Conservation (phyloP, 2,329 filamentous ascomycete species). For the Phyllachora maydis region DNA sequence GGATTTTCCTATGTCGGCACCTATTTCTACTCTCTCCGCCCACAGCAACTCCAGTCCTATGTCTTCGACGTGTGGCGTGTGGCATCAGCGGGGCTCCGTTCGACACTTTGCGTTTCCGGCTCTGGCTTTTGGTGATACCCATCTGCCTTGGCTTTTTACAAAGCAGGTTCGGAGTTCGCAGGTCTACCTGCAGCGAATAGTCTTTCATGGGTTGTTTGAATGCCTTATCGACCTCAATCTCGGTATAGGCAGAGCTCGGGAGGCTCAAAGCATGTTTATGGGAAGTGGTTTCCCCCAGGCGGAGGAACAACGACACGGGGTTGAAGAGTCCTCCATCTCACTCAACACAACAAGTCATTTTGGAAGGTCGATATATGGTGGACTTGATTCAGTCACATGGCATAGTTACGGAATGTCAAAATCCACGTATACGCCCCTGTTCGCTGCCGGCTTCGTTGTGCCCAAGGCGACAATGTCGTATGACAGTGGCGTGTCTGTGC, state of each 20-base stretch:
- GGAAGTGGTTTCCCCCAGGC: not conserved
- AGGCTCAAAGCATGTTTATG: not conserved
- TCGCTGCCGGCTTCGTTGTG: no score
- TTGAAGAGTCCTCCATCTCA: not conserved
- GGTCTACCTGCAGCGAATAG: no score
- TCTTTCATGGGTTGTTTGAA: no score
- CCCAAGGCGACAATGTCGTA: no score
- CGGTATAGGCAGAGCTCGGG: not conserved
- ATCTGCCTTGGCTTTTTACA: conserved; percentile 2
- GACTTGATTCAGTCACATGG: conserved; percentile 2
- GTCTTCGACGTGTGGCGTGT: not conserved
- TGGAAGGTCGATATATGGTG: conserved; percentile 4
- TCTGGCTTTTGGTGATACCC: conserved; percentile 7
- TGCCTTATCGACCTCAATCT: conserved; percentile 1
- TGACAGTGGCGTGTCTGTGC: no score
- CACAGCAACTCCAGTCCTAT: not conserved
- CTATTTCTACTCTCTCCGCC: not conserved
- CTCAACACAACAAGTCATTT: conserved; percentile 2
- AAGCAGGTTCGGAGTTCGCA: conserved; percentile 3
- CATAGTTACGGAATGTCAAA: conserved; percentile 6
- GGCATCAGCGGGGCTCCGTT: conserved; percentile 2
- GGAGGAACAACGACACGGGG: not conserved
- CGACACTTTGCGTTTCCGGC: conserved; percentile 6
- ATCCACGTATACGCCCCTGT: conserved; percentile 6
- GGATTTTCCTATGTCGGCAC: not conserved